Conservation (phyloP, 2,329 filamentous ascomycete genomes). For the Fusarium cyanostomum region DNA sequence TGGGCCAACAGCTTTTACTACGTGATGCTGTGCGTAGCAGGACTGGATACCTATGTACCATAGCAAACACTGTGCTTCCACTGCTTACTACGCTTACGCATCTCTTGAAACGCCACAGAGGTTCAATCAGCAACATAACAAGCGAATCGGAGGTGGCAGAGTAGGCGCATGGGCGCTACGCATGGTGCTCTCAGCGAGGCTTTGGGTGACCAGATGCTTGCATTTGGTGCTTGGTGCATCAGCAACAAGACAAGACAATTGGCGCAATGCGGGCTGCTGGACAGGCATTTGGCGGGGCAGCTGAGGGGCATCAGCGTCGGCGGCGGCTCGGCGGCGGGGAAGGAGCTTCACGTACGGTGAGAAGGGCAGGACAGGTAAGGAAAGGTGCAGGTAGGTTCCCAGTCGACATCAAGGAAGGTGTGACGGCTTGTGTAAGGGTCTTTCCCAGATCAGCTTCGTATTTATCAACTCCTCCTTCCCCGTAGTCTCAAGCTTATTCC, state of each 20-base stretch:
- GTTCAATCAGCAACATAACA: conserved; percentile 3
- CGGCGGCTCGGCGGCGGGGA: conserved; percentile 28
- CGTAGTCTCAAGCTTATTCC: conserved; percentile 15
- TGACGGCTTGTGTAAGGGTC: conserved; percentile 22
- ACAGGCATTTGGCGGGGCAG: conserved; percentile 40
- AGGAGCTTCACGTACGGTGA: conserved; percentile 35
- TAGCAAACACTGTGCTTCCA: no score
- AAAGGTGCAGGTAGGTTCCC: conserved; percentile 22
- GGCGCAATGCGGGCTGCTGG: conserved; percentile 27
- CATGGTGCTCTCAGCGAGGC: conserved; percentile 20
- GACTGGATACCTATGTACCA: no score
- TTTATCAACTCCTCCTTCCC: conserved; percentile 33
- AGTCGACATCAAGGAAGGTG: conserved; percentile 26
- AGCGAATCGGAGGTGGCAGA: conserved; percentile 39
- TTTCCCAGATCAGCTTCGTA: conserved; percentile 36
- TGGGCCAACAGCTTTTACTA: neutral
- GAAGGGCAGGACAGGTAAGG: conserved; percentile 15
- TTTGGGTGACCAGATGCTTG: neutral
- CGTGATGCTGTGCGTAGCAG: no score
- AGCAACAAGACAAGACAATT: conserved; percentile 35
- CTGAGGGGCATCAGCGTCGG: conserved; percentile 40
- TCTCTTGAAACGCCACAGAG: conserved; percentile 2
- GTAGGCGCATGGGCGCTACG: conserved; percentile 35
- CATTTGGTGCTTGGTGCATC: conserved; percentile 18
- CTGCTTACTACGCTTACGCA: conserved; percentile 20